Conservation (phyloP, 2,329 filamentous ascomycete genomes). For the Tolypocladium paradoxum region DNA sequence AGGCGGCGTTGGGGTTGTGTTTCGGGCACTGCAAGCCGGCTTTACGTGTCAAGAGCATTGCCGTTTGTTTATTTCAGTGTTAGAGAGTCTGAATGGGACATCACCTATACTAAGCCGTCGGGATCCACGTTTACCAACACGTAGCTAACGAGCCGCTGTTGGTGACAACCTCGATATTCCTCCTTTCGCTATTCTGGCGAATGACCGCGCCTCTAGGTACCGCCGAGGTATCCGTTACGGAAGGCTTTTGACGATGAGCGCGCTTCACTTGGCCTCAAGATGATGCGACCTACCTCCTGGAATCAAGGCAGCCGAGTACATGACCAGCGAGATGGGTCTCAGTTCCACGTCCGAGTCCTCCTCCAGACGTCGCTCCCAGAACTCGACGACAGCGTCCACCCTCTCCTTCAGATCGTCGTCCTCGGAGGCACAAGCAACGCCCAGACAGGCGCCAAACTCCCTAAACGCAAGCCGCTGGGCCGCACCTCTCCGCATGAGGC, state of each 20-base stretch:
- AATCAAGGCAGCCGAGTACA: constrained; percentile 45
- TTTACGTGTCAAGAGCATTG: neutral
- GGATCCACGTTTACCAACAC: too few relatives aligned
- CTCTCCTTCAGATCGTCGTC: constrained; percentile 18
- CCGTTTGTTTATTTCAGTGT: neutral
- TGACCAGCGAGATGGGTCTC: constrained; percentile 42
- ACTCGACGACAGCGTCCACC: constrained; percentile 18
- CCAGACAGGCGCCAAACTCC: constrained; percentile 42
- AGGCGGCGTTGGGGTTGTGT: constrained; percentile 3
- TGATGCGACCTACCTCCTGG: constrained; percentile 36
- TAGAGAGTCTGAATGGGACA: neutral
- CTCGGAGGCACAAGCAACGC: constrained; percentile 27
- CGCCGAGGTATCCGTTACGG: neutral
- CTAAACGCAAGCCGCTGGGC: constrained; percentile 35
- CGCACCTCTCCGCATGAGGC: constrained; percentile 12
- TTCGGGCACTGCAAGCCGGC: neutral
- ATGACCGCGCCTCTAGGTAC: neutral
- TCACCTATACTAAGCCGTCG: neutral
- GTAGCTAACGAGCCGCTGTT: neutral
- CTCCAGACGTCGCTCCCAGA: constrained; percentile 24
- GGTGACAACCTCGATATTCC: neutral
- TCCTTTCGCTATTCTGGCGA: too few relatives aligned
- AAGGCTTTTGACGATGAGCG: neutral
- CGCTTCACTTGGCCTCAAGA: neutral
- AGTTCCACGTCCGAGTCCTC: constrained; percentile 27